Evolutionary conservation across 371 early-diverging fungal species (phyloP).

Genomic region (Polyrhizophydium stewartii): DNA sequence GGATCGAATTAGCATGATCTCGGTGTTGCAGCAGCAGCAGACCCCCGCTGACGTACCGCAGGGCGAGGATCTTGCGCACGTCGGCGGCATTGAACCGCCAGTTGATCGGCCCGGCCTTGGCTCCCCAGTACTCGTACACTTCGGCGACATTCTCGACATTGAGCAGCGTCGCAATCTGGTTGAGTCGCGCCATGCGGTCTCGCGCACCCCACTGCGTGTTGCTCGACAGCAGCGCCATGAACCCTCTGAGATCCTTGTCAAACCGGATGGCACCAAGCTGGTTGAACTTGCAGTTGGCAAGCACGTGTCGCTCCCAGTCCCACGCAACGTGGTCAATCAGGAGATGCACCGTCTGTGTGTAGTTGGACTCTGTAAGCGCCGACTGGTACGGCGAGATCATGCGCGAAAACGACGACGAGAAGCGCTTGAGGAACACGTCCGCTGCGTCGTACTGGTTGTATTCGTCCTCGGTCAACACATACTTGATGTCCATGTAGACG

Average conservation of each 20-base stretch:
- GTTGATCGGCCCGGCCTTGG: slow-evolving; percentile 51
- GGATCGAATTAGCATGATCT: slow-evolving; percentile 1
- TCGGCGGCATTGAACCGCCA: slow-evolving; percentile 67
- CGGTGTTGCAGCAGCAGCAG: no score
- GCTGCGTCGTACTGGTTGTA: slow-evolving; percentile 73
- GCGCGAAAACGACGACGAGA: slow-evolving; percentile 59
- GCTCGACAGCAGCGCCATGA: slow-evolving; percentile 64
- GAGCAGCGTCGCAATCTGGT: slow-evolving; percentile 74
- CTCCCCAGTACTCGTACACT: slow-evolving; percentile 70
- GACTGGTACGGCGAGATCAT: slow-evolving; percentile 58
- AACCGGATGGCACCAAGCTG: slow-evolving; percentile 75
- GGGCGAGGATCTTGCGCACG: slow-evolving; percentile 20
- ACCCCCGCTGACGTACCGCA: slow-evolving; percentile 28
- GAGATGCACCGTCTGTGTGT: slow-evolving; percentile 53
- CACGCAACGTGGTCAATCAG: slow-evolving; percentile 60
- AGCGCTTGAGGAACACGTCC: slow-evolving; percentile 71
- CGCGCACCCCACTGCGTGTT: slow-evolving; percentile 49
- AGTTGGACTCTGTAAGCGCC: slow-evolving; percentile 65
- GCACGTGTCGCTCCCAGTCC: slow-evolving; percentile 77
- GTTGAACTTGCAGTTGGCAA: not conserved
- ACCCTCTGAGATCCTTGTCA: slow-evolving; percentile 81
- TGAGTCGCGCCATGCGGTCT: slow-evolving; percentile 71
- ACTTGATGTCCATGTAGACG: slow-evolving; percentile 78
- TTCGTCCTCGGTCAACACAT: slow-evolving; percentile 85
- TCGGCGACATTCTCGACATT: slow-evolving; percentile 74